Evolutionary conservation across 768 basidiomycete species (phyloP).

Genomic region (Mycena floridula): DNA sequence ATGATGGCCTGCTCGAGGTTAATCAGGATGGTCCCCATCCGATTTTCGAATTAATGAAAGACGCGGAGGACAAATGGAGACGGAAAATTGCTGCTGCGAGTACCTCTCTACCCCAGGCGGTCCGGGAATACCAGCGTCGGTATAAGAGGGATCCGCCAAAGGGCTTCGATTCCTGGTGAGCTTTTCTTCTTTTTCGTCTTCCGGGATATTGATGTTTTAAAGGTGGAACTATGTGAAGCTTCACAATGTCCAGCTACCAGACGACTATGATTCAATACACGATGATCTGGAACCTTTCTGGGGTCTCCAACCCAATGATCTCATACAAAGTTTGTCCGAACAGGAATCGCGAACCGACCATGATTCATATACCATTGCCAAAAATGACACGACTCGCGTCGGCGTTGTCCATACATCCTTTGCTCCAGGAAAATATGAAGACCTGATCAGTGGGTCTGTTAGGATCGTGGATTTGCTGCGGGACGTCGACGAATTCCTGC

Average conservation of each 20-base stretch:
- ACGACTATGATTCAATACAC: conserved; percentile 50
- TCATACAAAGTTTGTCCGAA: conserved; percentile 21
- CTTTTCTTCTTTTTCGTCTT: no score
- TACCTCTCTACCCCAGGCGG: conserved; percentile 29
- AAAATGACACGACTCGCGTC: conserved; percentile 17
- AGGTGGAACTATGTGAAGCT: conserved; percentile 38
- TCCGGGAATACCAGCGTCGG: conserved; percentile 30
- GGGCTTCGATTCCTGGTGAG: conserved; percentile 46
- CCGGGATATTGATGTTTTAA: no score
- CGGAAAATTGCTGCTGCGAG: conserved; percentile 29
- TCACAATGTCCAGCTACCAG: conserved; percentile 36
- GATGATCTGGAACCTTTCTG: conserved; percentile 37
- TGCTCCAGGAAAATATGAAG: no score
- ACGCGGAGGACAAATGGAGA: conserved; percentile 33
- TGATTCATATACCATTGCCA: conserved; percentile 31
- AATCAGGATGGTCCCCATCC: conserved; percentile 35
- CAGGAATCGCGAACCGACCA: no score
- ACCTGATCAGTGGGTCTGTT: conserved; percentile 12
- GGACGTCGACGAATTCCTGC: conserved; percentile 30
- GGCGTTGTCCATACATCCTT: no score
- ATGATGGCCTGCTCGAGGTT: conserved; percentile 26
- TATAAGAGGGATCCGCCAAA: conserved; percentile 32
- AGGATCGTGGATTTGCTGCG: conserved; percentile 23
- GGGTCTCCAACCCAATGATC: conserved; percentile 28
- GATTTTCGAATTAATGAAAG: conserved; percentile 39